phyloP scores from a whole-genome alignment of 1,284 basidiomycete species.

The Leccinum pallidistipes region DNA sequence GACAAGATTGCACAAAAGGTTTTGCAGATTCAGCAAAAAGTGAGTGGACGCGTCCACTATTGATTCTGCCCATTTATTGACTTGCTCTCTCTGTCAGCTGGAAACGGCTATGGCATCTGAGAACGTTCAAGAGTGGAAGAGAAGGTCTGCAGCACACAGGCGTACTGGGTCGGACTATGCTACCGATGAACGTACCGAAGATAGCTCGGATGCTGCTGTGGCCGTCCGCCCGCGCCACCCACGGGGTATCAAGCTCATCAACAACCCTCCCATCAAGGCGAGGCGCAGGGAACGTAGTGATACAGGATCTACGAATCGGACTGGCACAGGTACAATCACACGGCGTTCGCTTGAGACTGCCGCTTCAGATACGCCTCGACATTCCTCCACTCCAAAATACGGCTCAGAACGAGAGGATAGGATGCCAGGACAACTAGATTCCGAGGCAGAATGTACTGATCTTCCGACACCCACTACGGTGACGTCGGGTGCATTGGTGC shows the following conservation, averaged over 20 bases:
- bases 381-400: constrained; percentile 20
- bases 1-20: constrained; percentile 84
- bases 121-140: constrained; percentile 45
- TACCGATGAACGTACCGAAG: constrained; percentile 35
- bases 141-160: constrained; percentile 27
- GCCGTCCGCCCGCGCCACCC: constrained; percentile 27
- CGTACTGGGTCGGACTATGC: constrained; percentile 28
- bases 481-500: constrained; percentile 8
- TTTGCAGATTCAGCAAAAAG: constrained; percentile 81
- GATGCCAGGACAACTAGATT: constrained; percentile 25
- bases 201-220: constrained; percentile 35
- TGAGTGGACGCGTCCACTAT: constrained; percentile 29
- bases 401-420: constrained; percentile 34
- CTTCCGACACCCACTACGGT: constrained; percentile 27
- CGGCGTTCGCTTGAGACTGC: constrained; percentile 27
- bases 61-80: constrained; percentile 8
- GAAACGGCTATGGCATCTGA: constrained; percentile 69
- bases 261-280: constrained; percentile 32
- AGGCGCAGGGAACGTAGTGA: constrained; percentile 39
- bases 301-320: constrained; percentile 33
- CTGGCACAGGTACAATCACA: constrained; percentile 29
- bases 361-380: constrained; percentile 34
- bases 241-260: constrained; percentile 31
- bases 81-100: constrained; percentile 44
- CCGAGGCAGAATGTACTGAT: constrained; percentile 30